A percentile compares a stretch with the other conserved stretches of the same genome.
Conservation (phyloP, 345 rosid genomes). For the Sonneratia alba region DNA sequence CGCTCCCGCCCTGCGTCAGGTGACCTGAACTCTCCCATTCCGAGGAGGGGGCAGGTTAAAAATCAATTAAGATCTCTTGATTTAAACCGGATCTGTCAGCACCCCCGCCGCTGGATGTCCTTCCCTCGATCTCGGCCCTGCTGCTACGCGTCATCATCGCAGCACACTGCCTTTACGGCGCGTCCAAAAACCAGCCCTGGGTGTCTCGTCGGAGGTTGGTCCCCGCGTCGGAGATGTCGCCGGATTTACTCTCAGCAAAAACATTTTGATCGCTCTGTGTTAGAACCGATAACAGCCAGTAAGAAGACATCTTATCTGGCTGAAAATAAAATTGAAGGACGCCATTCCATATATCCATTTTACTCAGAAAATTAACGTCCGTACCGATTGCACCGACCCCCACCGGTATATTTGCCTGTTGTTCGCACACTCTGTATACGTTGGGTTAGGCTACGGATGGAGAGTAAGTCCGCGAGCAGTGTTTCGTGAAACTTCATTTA, state of each 20-base stretch:
- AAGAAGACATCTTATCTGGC: neutral
- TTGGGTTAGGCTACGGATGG: too few species aligned
- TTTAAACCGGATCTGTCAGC: constrained; percentile 19
- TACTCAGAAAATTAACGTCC: too few species aligned
- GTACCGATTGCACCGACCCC: too few species aligned
- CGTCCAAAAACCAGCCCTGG: neutral
- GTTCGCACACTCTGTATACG: too few species aligned
- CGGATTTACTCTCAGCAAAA: neutral
- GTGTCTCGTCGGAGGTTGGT: neutral
- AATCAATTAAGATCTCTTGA: neutral
- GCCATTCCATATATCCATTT: too few species aligned
- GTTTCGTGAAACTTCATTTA: too few species aligned
- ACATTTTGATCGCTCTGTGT: neutral
- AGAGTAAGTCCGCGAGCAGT: too few species aligned
- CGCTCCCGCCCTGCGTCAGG: constrained; percentile 18
- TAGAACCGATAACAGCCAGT: neutral
- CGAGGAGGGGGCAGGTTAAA: neutral
- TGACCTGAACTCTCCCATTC: constrained; percentile 28
- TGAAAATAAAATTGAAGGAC: neutral
- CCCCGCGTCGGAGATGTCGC: neutral
- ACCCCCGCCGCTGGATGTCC: constrained; percentile 8
- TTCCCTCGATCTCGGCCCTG: constrained; percentile 4
- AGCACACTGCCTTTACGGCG: neutral
- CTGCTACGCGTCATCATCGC: constrained; percentile 15
- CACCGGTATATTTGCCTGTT: too few species aligned